Evolutionary conservation across 2,329 filamentous ascomycete genomes (phyloP).

Genomic region (Botrytis galanthina): DNA sequence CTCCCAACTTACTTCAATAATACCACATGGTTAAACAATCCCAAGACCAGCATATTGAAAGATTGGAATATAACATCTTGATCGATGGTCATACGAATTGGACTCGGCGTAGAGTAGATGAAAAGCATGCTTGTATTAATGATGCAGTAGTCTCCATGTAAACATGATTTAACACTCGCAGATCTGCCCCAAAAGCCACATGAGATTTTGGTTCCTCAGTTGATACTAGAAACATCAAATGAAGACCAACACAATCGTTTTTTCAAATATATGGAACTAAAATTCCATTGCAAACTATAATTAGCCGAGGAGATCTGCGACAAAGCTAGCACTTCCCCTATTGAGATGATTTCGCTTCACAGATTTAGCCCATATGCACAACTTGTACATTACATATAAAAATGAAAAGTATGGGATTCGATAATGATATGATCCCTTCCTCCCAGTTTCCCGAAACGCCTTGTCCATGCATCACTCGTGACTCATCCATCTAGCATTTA

Average conservation of each 20-base stretch:
- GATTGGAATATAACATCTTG: no score
- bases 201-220: no score
- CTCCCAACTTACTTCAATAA: not conserved
- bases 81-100: no score
- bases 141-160: no score
- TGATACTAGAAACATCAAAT: no score
- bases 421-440: not conserved
- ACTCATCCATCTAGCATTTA: not conserved
- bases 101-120: no score
- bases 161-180: no score
- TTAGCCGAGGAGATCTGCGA: not conserved
- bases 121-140: no score
- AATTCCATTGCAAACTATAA: not conserved
- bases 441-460: not conserved
- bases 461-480: not conserved
- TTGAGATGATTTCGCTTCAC: not conserved
- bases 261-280: not conserved
- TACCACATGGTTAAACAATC: not conserved
- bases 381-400: not conserved
- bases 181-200: no score
- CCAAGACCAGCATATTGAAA: not conserved
- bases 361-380: not conserved
- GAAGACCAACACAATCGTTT: no score
- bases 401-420: not conserved
- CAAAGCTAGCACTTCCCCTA: not conserved